Evolutionary conservation across 257 asterid species (phyloP).

Genomic region (Leptodermis oblonga): DNA sequence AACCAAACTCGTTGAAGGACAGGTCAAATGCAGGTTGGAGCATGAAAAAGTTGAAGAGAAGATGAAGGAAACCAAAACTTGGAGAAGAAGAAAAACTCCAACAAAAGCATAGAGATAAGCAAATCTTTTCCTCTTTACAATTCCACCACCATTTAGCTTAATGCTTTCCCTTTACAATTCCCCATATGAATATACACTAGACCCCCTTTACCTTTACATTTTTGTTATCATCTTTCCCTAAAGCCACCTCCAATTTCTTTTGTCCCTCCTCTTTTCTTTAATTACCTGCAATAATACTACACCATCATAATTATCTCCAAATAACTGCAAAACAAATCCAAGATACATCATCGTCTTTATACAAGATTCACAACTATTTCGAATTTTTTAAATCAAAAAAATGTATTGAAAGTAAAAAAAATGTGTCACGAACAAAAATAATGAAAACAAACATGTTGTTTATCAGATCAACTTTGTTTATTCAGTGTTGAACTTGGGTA

Average conservation of each 20-base stretch:
- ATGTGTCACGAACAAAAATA: not conserved
- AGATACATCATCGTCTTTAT: not conserved
- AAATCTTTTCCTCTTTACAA: slow-evolving; percentile 17
- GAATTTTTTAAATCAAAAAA: too few species aligned
- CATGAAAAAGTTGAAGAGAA: too few species aligned
- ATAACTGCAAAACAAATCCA: not conserved
- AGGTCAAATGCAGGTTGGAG: too few species aligned
- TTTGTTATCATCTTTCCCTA: slow-evolving; percentile 10
- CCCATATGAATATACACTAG: too few species aligned
- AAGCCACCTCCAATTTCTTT: slow-evolving; percentile 14
- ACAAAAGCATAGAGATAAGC: not conserved
- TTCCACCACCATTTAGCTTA: too few species aligned
- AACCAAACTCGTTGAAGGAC: too few species aligned
- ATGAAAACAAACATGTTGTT: slow-evolving; percentile 19
- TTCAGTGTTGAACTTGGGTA: slow-evolving; percentile 64
- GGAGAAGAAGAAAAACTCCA: slow-evolving; percentile 20
- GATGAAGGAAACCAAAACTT: slow-evolving; percentile 21
- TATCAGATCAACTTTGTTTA: slow-evolving; percentile 51
- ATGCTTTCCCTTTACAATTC: too few species aligned
- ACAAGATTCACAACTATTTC: not conserved
- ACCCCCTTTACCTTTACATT: slow-evolving; percentile 12
- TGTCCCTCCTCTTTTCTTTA: slow-evolving; percentile 2
- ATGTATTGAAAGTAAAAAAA: too few species aligned
- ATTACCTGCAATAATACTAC: slow-evolving; percentile 16
- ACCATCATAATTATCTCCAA: slow-evolving; percentile 1